Evolutionary conservation across 345 rosid species (phyloP), one percentile per base, ranked within the genome.

Genomic region (Mangifera indica): DNA sequence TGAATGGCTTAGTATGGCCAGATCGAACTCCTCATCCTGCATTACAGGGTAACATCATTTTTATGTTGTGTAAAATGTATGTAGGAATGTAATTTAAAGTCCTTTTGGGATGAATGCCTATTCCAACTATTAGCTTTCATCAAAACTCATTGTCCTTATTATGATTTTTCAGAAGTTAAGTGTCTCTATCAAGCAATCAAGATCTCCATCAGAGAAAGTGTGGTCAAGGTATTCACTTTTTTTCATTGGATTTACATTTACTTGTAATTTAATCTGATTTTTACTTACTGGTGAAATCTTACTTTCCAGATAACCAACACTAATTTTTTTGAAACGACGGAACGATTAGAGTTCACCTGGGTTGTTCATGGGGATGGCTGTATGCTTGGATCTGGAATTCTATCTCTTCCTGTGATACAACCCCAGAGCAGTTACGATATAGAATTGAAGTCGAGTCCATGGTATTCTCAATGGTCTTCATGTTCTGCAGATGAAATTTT

Each of bases 11-110:
- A 82, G 76, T 59, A 51, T 95, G 99, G 99, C 99, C 99, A 13
- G 96, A 95, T 82, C 82, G 99, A 77, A 91, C 93, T 66, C 89
- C 93, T 42, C 99, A 92, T 85, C 99, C 98, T 67, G 93, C 93
- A 71, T 58, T 92, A 76, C 87, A 92, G 34, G 99, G 99, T 95
- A 85, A 77, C 44, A 69, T 63, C 72, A 37, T 78, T 51, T 61
- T 54, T 24, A 63, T 76, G 52, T 72, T 64, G 13, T 25, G 25
- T 66, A 10, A 9, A 61, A 34, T 21, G 20, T 17, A n/a, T n/a
- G n/a, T n/a, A n/a, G 24, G 20, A 34, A 34, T 34, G 37, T 34
- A 5, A n/a, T n/a, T n/a, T n/a, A n/a, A n/a, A n/a, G n/a, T n/a
- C n/a, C n/a, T n/a, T n/a, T n/a, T n/a, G n/a, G n/a, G n/a, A n/a